Base-by-base conservation (phyloP, 73 alveolate species). In the Symbiodinium natans region DNA sequence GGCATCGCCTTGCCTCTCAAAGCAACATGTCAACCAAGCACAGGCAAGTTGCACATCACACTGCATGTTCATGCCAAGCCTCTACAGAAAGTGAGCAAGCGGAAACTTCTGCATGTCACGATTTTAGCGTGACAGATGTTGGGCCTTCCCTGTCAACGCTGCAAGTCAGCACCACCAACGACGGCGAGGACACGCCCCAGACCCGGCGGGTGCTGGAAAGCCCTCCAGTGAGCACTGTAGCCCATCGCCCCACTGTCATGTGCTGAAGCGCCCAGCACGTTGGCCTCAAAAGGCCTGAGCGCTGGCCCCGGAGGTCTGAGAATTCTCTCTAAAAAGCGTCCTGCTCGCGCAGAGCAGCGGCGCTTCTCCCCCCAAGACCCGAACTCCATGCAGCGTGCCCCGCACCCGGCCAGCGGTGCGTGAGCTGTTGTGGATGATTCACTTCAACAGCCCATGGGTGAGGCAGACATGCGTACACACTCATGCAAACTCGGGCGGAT, bases 181-280 rank as follows among this genome's bases (percentile, higher is more conserved):
- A 52, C 68, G 68, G 68, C 68, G 68, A 52, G 68, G 68, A 10
- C 68, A 52, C 68, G 21, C 68, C 68, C 68, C 68, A 27, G 21
- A 21, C 68, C 68, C 29, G 21, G 29, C 21, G 68, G 13, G 59
- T 27, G n/a, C n/a, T n/a, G 29, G 68, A 27, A 52, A 52, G 68
- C 68, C 68, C 68, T 52, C 68, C 68, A 52, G 68, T 52, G 68
- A 52, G 68, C 68, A 27, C 68, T 52, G 68, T 52, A 52, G 68
- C 68, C 68, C 68, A 52, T 52, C 68, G 68, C 68, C 68, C 21
- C 68, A 52, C 68, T 52, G 68, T 52, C 68, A 52, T 52, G 21
- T 52, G 68, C 68, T 52, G 68, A 52, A 52, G 68, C 68, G 68
- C 68, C 68, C 68, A 52, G 68, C 68, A 52, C 68, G 68, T 52